phyloP scores from a whole-genome alignment of 331 rosid genomes.

The Erythrophleum ivorense region DNA sequence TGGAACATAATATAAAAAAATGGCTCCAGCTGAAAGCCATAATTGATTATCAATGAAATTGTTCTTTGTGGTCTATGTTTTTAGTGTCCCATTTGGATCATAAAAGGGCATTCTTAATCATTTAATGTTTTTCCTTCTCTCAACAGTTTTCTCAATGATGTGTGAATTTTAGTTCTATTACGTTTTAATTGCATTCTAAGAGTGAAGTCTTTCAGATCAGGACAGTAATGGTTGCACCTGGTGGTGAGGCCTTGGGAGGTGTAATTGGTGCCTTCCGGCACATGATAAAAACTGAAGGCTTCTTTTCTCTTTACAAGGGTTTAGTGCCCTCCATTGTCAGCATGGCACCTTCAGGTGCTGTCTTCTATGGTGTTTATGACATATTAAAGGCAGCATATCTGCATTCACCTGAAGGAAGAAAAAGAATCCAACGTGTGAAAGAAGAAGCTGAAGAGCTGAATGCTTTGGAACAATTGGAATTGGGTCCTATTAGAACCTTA shows the following conservation, averaged over 20 bases:
- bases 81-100: constrained; percentile 10
- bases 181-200: constrained; percentile 36
- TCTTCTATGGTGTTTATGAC: constrained; percentile 91
- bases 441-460: constrained; percentile 63
- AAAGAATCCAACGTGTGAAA: constrained; percentile 71
- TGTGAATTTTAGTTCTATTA: background rate
- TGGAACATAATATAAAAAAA: constrained; percentile 12
- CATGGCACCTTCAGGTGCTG: constrained; percentile 99
- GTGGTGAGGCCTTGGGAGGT: constrained; percentile 95
- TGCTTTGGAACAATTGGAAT: constrained; percentile 87
- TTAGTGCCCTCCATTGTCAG: constrained; percentile 88
- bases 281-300: constrained; percentile 90
- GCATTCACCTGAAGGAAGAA: constrained; percentile 88
- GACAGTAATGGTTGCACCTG: constrained; percentile 94
- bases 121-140: constrained; percentile 16
- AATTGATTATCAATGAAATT: constrained; percentile 13
- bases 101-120: constrained; percentile 2
- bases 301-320: constrained; percentile 94
- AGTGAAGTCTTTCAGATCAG: constrained; percentile 72
- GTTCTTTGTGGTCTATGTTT: constrained; percentile 17
- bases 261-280: constrained; percentile 80
- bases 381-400: constrained; percentile 81
- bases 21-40: constrained; percentile 8
- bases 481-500: constrained; percentile 84
- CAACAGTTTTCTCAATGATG: background rate